Evolutionary conservation across 2,329 filamentous ascomycete genomes (phyloP).

Genomic region (Claviceps africana): DNA sequence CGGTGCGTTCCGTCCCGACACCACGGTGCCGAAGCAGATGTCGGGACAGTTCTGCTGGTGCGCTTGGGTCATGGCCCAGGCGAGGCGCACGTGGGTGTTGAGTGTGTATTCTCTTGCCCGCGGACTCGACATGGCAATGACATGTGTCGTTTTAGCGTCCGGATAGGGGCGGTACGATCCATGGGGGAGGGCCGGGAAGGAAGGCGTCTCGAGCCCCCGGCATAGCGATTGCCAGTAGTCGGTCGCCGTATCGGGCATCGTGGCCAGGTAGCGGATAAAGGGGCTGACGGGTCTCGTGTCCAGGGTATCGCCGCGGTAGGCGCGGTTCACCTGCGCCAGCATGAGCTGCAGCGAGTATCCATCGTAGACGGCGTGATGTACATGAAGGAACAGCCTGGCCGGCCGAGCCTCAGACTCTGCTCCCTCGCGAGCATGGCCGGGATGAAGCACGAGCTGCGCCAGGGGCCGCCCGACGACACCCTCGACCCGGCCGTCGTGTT

Average conservation of each 20-base stretch:
- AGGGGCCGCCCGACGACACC: not conserved
- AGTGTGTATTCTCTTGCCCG: not conserved
- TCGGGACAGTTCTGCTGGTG: not conserved
- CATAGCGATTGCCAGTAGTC: not conserved
- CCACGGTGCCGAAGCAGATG: not conserved
- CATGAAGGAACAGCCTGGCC: not conserved
- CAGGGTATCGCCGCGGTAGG: not conserved
- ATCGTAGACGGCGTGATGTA: not conserved
- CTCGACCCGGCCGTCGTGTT: not conserved
- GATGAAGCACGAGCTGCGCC: not conserved
- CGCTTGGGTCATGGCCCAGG: not conserved
- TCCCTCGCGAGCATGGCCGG: not conserved
- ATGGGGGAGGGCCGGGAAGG: not conserved
- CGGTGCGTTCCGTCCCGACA: not conserved
- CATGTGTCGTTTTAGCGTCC: not conserved
- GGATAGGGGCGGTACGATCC: not conserved
- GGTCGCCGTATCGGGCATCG: not conserved
- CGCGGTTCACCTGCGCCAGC: not conserved
- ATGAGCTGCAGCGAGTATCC: not conserved
- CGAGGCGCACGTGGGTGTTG: not conserved
- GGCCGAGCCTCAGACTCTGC: not conserved
- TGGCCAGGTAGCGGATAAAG: not conserved
- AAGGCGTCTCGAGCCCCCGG: not conserved
- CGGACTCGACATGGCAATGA: not conserved
- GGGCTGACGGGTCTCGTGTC: not conserved